Evolutionary conservation across 768 basidiomycete species (phyloP).

Genomic region (Pisolithus sp.): DNA sequence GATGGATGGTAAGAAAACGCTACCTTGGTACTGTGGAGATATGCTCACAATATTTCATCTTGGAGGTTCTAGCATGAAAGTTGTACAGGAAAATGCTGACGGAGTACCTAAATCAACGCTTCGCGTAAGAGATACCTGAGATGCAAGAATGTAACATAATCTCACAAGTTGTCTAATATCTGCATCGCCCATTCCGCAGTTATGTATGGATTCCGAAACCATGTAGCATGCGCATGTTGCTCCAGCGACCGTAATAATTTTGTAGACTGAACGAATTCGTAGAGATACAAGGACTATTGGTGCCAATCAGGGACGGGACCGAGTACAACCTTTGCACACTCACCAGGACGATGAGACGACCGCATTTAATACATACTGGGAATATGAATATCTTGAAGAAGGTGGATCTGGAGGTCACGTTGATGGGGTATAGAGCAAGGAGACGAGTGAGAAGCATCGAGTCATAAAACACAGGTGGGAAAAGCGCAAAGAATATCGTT

Average conservation of each 20-base stretch:
- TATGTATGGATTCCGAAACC: conserved; percentile 9
- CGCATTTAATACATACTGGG: conserved; percentile 26
- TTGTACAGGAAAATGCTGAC: conserved; percentile 26
- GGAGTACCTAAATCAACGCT: conserved; percentile 12
- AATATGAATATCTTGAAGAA: conserved; percentile 22
- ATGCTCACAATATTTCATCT: background rate
- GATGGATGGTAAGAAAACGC: background rate
- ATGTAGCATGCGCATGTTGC: background rate
- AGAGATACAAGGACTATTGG: conserved; percentile 3
- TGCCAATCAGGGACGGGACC: background rate
- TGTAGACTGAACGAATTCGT: background rate
- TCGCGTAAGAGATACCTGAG: background rate
- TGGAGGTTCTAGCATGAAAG: conserved; percentile 4
- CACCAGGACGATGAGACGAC: conserved; percentile 20
- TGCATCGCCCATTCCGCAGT: conserved; percentile 30
- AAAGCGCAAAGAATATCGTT: conserved; percentile 17
- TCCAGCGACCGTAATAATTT: background rate
- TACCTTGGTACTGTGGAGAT: background rate
- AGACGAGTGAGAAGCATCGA: conserved; percentile 32
- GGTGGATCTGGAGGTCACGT: conserved; percentile 7
- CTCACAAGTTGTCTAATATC: conserved; percentile 30
- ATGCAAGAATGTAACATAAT: background rate
- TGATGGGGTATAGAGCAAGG: conserved; percentile 29
- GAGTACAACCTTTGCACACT: background rate
- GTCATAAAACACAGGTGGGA: conserved; percentile 32